Evolutionary conservation across 768 basidiomycete species (phyloP), one percentile per base, ranked within the genome.

Genomic region (Mrakia frigida): DNA sequence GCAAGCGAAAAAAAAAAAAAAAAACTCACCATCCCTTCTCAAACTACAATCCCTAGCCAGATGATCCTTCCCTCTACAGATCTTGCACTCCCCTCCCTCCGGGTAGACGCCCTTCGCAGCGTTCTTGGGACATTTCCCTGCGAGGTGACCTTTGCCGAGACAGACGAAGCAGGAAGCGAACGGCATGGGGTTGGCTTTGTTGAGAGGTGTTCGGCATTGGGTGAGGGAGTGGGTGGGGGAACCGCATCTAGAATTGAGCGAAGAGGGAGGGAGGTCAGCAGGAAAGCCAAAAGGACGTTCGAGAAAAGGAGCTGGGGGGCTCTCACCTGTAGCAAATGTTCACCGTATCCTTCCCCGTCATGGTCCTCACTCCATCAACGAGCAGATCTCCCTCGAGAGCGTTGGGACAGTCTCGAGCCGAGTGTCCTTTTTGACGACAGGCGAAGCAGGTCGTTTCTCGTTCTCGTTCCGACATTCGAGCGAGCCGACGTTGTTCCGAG

Each of bases 91-190:
- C 3, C 95, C 95, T 35, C 94, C 94, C 77, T 96, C 91, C 0
- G 93, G 92, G 80, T 97, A 97, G 35, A 96, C 86, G 0, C 94
- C 93, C 79, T 88, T 91, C 0, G 86, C 86, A 78, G 87, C 87
- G 81, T 97, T 97, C 80, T 90, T 84, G 0, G 92, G 91, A 83
- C 95, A 98, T 21, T 88, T 84, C 1, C 91, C 90, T 3, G 92
- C 92, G 1, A 98, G 87, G 81, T 98, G 95, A 1, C 95, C 95
- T 80, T 87, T 90, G 5, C 86, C 87, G 5, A 88, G 88, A 81
- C 95, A 98, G 28, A 98, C 91, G 81, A 94, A 98, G 84, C 95
- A 98, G 5, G 90, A 91, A 0, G 95, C 94, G 79, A 89, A 94
- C 0, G 94, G 95, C 4, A 93, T 86, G 0, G 91, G 90, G 75